phyloP scores from a whole-genome alignment of 331 rosid genomes.

The Pyracantha coccinea region DNA sequence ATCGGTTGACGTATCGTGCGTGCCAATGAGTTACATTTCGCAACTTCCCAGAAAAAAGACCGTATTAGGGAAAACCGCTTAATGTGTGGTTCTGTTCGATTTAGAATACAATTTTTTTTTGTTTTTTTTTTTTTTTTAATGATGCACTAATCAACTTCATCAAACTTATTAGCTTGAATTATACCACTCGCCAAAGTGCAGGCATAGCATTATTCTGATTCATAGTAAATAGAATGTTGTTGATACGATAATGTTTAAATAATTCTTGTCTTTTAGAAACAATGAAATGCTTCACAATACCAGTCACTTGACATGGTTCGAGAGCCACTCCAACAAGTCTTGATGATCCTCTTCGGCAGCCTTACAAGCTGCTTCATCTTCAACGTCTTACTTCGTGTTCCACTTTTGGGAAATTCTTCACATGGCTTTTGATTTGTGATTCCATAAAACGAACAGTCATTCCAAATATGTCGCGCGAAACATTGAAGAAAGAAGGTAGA shows the following conservation, averaged over 20 bases:
- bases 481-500: neutral
- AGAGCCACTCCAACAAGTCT: conserved; percentile 50
- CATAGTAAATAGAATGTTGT: neutral
- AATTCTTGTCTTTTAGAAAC: neutral
- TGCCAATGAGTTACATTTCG: too few species aligned
- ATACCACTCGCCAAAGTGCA: neutral
- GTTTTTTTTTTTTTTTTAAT: too few species aligned
- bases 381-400: conserved; percentile 40
- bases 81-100: too few species aligned
- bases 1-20: too few species aligned
- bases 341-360: conserved; percentile 53
- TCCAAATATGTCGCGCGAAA: neutral
- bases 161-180: neutral
- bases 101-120: too few species aligned
- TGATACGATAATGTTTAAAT: neutral
- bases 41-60: too few species aligned
- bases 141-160: too few species aligned
- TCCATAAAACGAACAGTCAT: neutral
- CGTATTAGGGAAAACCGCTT: too few species aligned
- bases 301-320: conserved; percentile 35
- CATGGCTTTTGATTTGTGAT: conserved; percentile 35
- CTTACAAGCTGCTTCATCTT: conserved; percentile 46
- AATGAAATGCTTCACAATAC: neutral
- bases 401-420: conserved; percentile 54
- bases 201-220: neutral